Evolutionary conservation across 805 yeast species (phyloP).

Genomic region (Diddensiella santjacobensis): DNA sequence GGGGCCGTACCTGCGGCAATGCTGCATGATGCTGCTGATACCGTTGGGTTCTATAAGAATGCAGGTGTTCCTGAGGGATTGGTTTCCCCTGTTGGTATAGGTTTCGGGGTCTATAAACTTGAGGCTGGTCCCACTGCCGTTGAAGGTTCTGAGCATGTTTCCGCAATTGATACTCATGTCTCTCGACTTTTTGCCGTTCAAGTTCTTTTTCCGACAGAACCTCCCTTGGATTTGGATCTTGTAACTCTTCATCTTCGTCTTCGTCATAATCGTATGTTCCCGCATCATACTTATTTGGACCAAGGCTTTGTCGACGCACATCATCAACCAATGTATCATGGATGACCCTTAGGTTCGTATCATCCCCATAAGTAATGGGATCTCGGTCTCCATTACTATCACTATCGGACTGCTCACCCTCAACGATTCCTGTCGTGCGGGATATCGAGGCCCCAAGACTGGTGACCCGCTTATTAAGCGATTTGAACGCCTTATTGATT

Average conservation of each 20-base stretch:
- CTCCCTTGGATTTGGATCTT: neutral
- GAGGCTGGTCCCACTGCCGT: slow-evolving; percentile 3
- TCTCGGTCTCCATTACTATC: slow-evolving; percentile 2
- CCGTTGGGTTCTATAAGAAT: slow-evolving; percentile 3
- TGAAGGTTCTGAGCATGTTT: neutral
- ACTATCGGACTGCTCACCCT: slow-evolving; percentile 14
- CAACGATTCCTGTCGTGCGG: slow-evolving; percentile 21
- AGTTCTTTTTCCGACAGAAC: neutral
- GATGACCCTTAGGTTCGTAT: slow-evolving; percentile 18
- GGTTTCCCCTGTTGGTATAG: neutral
- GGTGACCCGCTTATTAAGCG: slow-evolving; percentile 21
- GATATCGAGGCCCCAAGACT: slow-evolving; percentile 14
- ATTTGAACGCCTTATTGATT: slow-evolving; percentile 20
- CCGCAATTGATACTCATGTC: slow-evolving; percentile 1
- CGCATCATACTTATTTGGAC: neutral
- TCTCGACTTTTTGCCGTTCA: neutral
- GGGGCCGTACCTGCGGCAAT: neutral
- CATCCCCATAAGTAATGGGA: slow-evolving; percentile 14
- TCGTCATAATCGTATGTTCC: slow-evolving; percentile 2
- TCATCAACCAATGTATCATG: slow-evolving; percentile 18
- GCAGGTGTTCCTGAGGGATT: slow-evolving; percentile 3
- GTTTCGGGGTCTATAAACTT: neutral
- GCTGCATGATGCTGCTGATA: slow-evolving; percentile 4
- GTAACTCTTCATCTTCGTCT: slow-evolving; percentile 4
- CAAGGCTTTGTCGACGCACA: slow-evolving; percentile 1